These are phyloP conservation scores for Chytriomyces sp. DNA, from an alignment of 192 early-diverging fungal genomes.

Conservation along the genomic window DNA sequence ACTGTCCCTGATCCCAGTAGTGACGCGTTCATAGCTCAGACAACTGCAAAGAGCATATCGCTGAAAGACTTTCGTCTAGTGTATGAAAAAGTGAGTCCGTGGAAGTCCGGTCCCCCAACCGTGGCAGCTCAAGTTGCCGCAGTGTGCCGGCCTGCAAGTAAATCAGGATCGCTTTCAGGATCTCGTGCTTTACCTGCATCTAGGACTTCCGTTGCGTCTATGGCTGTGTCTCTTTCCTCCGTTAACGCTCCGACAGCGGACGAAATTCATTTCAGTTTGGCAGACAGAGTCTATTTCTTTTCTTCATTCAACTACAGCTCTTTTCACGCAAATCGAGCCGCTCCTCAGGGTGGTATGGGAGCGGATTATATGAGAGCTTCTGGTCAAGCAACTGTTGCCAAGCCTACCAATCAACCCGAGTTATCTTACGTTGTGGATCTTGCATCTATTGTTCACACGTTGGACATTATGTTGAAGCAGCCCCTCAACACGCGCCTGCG, in stretches of 20 bases:
- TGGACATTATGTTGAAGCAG: constrained; percentile 63
- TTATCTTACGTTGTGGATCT: constrained; percentile 54
- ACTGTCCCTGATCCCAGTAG: not conserved
- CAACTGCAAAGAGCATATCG: constrained; percentile 38
- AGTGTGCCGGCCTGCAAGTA: not conserved
- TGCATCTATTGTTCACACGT: constrained; percentile 56
- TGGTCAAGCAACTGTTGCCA: not conserved
- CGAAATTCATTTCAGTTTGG: constrained; percentile 43
- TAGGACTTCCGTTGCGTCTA: not conserved
- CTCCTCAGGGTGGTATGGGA: constrained; percentile 34
- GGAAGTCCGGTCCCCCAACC: constrained; percentile 32
- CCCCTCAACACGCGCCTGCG: constrained; percentile 53
- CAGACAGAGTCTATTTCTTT: constrained; percentile 60
- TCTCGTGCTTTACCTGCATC: constrained; percentile 2
- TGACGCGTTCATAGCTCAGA: constrained; percentile 21
- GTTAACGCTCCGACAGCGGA: constrained; percentile 23
- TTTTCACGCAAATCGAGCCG: constrained; percentile 35
- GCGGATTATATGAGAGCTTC: constrained; percentile 29
- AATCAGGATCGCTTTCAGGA: constrained; percentile 3
- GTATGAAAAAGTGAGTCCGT: constrained; percentile 51
- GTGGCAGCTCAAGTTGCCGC: not conserved
- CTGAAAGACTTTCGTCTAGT: constrained; percentile 54
- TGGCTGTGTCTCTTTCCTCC: not conserved
- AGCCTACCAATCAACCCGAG: not conserved
- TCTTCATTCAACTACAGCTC: constrained; percentile 58